Evolutionary conservation across 192 early-diverging fungal genomes (phyloP).

Genomic region (Thamnidium elegans): DNA sequence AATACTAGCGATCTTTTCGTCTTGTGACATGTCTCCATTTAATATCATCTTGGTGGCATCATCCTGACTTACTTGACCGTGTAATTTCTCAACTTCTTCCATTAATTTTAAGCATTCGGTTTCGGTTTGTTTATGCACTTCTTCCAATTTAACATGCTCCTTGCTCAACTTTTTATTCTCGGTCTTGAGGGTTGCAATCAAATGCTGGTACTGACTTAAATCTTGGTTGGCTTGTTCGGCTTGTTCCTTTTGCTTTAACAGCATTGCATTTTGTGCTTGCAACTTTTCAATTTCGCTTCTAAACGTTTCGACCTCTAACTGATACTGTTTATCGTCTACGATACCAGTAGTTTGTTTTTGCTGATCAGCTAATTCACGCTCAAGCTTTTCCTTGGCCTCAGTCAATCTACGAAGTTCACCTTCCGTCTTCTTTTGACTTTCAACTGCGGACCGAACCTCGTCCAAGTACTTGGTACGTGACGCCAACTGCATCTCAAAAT

Average conservation of each 20-base stretch:
- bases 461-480: conserved; percentile 26
- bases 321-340: conserved; percentile 23
- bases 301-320: conserved; percentile 23
- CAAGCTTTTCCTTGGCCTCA: conserved; percentile 30
- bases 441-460: conserved; percentile 21
- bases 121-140: conserved; percentile 66
- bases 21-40: conserved; percentile 7
- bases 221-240: conserved; percentile 14
- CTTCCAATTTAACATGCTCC: conserved; percentile 52
- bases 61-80: conserved; percentile 39
- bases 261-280: conserved; percentile 39
- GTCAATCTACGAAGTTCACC: conserved; percentile 16
- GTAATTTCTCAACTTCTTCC: conserved; percentile 74
- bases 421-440: conserved; percentile 35
- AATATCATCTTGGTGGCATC: background rate
- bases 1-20: conserved; percentile 36
- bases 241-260: conserved; percentile 34
- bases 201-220: conserved; percentile 27
- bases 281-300: conserved; percentile 48
- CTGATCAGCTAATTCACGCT: conserved; percentile 18
- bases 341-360: background rate
- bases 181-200: conserved; percentile 42
- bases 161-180: conserved; percentile 53
- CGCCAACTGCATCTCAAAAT: conserved; percentile 28
- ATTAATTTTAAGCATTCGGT: conserved; percentile 69